These are phyloP conservation scores for Xylaria sp. DNA, from an alignment of 2,329 filamentous ascomycete species.

Conservation along the genomic window DNA sequence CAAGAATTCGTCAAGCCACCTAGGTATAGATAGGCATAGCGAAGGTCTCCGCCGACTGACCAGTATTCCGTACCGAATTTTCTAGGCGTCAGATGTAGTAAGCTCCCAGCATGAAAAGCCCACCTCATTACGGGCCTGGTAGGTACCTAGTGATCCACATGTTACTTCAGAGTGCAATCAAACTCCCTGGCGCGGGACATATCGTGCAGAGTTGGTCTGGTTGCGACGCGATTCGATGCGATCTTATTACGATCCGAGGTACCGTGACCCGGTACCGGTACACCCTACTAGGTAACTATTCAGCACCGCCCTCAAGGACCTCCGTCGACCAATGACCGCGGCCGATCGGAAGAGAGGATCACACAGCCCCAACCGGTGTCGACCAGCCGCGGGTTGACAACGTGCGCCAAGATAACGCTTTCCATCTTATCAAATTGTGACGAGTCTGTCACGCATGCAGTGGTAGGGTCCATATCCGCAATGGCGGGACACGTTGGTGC, in stretches of 20 bases:
- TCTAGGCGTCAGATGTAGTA: constrained; percentile 24
- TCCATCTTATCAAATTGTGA: constrained; percentile 18
- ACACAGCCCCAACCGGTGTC: constrained; percentile 21
- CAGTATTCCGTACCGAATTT: not conserved
- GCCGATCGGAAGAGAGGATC: constrained; percentile 7
- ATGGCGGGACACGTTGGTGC: constrained; percentile 19
- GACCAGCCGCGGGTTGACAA: constrained; percentile 22
- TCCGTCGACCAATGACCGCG: not conserved
- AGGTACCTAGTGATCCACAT: too few species aligned
- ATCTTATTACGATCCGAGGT: not conserved
- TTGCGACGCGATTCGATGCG: not conserved
- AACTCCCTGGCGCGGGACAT: not conserved
- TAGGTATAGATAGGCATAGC: constrained; percentile 2
- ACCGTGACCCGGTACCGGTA: not conserved
- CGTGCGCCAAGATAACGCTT: constrained; percentile 24
- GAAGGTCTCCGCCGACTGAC: constrained; percentile 12
- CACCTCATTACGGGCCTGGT: constrained; percentile 16
- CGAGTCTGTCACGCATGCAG: constrained; percentile 26
- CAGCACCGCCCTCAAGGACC: not conserved
- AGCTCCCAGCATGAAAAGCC: constrained; percentile 14
- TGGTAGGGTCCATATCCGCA: constrained; percentile 27
- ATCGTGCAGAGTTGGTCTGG: not conserved
- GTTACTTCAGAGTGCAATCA: not conserved
- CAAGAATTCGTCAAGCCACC: too few species aligned
- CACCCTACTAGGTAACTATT: not conserved